Base-by-base conservation (phyloP, 2,329 filamentous ascomycete genomes). In the Chalaropsis thielavioides region DNA sequence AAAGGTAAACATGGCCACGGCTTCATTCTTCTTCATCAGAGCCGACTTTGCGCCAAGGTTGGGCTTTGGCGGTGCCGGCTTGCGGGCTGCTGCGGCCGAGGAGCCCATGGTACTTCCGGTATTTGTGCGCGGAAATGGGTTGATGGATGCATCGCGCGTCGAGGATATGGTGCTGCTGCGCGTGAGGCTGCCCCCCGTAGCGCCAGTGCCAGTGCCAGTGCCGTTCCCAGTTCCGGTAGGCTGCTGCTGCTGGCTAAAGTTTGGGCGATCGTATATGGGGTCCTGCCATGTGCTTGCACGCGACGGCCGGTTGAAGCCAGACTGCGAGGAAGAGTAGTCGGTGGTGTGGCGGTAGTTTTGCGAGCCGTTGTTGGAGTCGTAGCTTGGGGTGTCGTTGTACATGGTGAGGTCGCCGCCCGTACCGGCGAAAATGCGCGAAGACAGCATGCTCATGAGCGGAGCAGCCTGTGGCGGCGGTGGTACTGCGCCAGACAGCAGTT, bases 341-440 rank as follows among this genome's bases (percentile, higher is more conserved):
- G 75, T 73, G 58, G 71, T 73, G 27, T 70, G 73, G 68, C 71
- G 82, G 67, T 84, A 81, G 51, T 88, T 88, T 72, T 92, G 87
- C 90, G 90, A 95, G 6, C 91, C 85, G 8, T 90, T 85, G 70
- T 92, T 85, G 70, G 92, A 85, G 71, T 92, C 90, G 75, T 96
- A 97, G 27, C 95, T 83, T 13, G 94, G 92, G 22, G 88, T 83
- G 71, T 97, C 92, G 75, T 97, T 97, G 80, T 97, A 97, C 85
- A 94, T 92, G 59, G 77, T 72, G 70, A 89, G 86, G 67, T 82
- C 80, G 59, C 73, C 70, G 15, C 72, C 67, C 66, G 83, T 79
- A 59, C 91, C 90, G 51, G 84, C 85, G 75, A 99, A 99, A 62
- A 87, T 81, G 66, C 91, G 83, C 35, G 90, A 92, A 75, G 91